Evolutionary conservation across 208 protist genomes (phyloP).

Genomic region (Trypanosomatidae sp.): DNA sequence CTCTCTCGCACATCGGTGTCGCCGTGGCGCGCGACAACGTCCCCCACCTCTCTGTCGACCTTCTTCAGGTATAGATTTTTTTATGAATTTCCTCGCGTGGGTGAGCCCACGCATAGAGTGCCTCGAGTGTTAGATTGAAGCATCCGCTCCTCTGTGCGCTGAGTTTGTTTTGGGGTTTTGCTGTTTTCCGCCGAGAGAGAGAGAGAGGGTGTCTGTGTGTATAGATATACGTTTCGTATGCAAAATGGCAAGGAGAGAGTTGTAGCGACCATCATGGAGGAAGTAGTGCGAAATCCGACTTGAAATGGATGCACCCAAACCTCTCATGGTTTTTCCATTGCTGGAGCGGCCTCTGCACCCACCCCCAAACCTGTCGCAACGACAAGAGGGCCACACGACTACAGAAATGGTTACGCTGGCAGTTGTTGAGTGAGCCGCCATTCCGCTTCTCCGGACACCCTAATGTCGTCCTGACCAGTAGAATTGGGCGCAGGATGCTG

Average conservation of each 20-base stretch:
- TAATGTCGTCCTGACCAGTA: neutral
- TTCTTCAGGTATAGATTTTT: slow-evolving; percentile 5
- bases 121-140: neutral
- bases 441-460: neutral
- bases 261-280: neutral
- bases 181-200: neutral
- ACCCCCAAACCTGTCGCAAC: neutral
- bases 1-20: neutral
- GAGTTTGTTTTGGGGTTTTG: neutral
- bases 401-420: neutral
- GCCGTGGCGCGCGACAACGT: neutral
- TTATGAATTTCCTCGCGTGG: neutral
- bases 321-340: neutral
- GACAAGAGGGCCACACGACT: neutral
- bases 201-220: neutral
- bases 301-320: neutral
- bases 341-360: neutral
- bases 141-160: neutral
- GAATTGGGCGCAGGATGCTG: neutral
- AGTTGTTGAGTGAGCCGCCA: neutral
- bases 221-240: neutral
- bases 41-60: neutral
- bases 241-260: neutral
- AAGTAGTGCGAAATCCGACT: neutral
- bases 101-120: neutral